Base-by-base conservation (phyloP, 805 yeast genomes). In the Teunomyces gatunensis region DNA sequence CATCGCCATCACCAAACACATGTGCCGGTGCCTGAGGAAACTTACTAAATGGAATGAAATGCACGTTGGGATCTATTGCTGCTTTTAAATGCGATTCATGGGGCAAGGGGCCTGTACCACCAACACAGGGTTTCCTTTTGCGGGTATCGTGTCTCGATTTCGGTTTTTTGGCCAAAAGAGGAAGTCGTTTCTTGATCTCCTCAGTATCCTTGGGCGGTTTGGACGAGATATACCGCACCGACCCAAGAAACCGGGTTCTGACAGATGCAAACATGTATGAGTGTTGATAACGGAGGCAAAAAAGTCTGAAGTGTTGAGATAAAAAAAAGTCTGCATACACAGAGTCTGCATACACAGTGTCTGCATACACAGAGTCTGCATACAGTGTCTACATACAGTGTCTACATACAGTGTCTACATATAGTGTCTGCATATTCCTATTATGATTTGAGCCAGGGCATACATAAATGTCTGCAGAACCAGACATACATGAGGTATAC, bases 1-100 rank as follows among this genome's bases (percentile, higher is more conserved):
- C 40, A 17, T 37, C 40, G 12, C 40, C 29, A 5, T 20, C 29
- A 11, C 40, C 40, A 21, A 37, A 37, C 10, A 62, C 42, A 23
- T 45, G 39, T 27, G 55, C 51, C 32, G 71, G 61, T 39, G 64
- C 56, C 51, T 55, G 59, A 17, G 75, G 75, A 47, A 70, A 68
- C 41, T 64, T 54, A 45, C 57, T 53, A 27, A 67, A 63, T 1
- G 72, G 60, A 17, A 70, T 52, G 48, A 56, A 67, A 27, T 57
- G 41, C 32, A 29, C 33, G 35, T 25, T 41, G 34, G 42, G 32
- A 18, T n/a, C 45, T 39, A 37, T 36, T 47, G 41, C 27, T 32
- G 30, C 21, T 49, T 37, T 30, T 45, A 30, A 36, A 47, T 20
- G 40, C 6, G 28, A 27, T 37, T 37, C 40, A 6, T 18, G 21